Conservation (phyloP, 805 yeast genomes). For the Kluyveromyces wickerhamii region DNA sequence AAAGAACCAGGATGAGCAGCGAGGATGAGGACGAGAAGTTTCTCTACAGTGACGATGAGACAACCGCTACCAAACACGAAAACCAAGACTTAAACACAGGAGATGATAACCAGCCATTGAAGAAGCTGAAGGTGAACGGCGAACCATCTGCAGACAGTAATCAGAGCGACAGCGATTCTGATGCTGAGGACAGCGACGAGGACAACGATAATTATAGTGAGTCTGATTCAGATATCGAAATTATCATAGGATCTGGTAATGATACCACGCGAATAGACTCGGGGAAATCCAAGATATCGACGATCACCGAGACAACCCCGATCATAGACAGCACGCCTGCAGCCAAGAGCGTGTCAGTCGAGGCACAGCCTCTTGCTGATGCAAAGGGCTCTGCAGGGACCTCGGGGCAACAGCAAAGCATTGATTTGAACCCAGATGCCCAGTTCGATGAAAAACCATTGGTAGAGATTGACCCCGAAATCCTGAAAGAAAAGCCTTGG, state of each 20-base stretch:
- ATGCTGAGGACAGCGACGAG: constrained; percentile 37
- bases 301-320: constrained; percentile 8
- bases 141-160: constrained; percentile 14
- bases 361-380: background rate
- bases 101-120: background rate
- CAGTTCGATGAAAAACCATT: constrained; percentile 68
- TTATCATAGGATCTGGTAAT: constrained; percentile 53
- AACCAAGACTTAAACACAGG: background rate
- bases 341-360: constrained; percentile 13
- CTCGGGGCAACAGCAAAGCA: constrained; percentile 18
- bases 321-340: constrained; percentile 10
- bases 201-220: constrained; percentile 44
- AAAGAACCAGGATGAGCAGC: constrained; percentile 19
- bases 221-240: constrained; percentile 66
- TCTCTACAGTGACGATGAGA: constrained; percentile 28
- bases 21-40: constrained; percentile 30
- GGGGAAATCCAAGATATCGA: constrained; percentile 11
- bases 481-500: constrained; percentile 94
- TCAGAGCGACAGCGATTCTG: constrained; percentile 32
- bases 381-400: no score
- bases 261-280: constrained; percentile 22
- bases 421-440: constrained; percentile 30
- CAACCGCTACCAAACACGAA: constrained; percentile 9
- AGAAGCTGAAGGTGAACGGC: constrained; percentile 9
- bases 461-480: constrained; percentile 71